Conservation (phyloP, 1,284 basidiomycete genomes). For the Dichomitus squalens region DNA sequence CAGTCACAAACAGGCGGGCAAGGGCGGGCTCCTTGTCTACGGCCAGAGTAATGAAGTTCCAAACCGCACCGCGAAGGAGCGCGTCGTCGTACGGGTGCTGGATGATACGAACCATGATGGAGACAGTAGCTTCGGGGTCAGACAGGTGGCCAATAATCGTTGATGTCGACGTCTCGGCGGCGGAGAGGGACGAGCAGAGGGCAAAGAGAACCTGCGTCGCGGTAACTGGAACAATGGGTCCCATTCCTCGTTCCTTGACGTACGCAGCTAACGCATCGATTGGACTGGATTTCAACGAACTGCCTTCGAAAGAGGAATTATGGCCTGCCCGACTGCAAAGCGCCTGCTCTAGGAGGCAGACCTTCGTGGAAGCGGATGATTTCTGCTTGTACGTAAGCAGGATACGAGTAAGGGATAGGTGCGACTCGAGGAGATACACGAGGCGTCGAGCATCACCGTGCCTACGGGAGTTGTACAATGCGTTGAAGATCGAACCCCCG, state of each 20-base stretch:
- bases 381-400: constrained; percentile 65
- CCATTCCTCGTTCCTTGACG: constrained; percentile 63
- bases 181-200: constrained; percentile 67
- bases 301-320: constrained; percentile 49
- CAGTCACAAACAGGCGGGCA: constrained; percentile 80
- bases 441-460: constrained; percentile 69
- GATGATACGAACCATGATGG: constrained; percentile 63
- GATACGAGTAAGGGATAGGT: constrained; percentile 62
- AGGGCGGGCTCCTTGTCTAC: constrained; percentile 89
- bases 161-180: constrained; percentile 56
- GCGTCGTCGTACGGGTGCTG: constrained; percentile 75
- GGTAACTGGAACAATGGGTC: constrained; percentile 58
- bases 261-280: constrained; percentile 72
- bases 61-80: constrained; percentile 70
- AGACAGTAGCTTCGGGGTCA: constrained; percentile 68
- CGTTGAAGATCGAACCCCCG: constrained; percentile 59
- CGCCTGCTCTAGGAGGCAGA: constrained; percentile 74
- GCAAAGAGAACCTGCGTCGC: constrained; percentile 68
- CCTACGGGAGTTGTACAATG: constrained; percentile 63
- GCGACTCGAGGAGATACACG: constrained; percentile 68
- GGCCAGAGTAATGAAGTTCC: constrained; percentile 83
- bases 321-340: constrained; percentile 63
- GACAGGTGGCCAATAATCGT: constrained; percentile 75
- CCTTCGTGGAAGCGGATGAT: constrained; percentile 41
- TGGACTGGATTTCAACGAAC: constrained; percentile 56